These are phyloP conservation scores for Saprolegnia diclina DNA, from an alignment of 352 stramenopile genomes.

Conservation along the genomic window DNA sequence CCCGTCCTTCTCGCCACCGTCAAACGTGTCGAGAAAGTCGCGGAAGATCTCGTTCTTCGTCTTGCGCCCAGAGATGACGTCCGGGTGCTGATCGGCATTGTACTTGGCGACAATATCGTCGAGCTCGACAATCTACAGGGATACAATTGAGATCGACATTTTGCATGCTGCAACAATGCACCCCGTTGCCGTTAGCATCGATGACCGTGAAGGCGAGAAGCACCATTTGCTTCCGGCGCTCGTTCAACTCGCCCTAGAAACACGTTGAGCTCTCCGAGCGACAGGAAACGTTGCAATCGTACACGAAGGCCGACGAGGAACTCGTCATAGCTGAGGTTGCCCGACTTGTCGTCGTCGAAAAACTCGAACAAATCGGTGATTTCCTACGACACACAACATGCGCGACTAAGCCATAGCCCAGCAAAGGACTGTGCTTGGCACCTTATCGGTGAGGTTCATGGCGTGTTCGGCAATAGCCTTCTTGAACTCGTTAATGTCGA, in stretches of 20 bases:
- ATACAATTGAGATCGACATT: neutral
- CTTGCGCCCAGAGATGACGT: slow-evolving; percentile 67
- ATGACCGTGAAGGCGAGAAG: slow-evolving; percentile 70
- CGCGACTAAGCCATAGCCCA: neutral
- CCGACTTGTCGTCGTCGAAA: slow-evolving; percentile 77
- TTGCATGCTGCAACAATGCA: neutral
- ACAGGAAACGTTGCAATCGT: neutral
- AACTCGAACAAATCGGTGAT: slow-evolving; percentile 72
- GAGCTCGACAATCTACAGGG: slow-evolving; percentile 46
- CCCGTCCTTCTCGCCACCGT: slow-evolving; percentile 81
- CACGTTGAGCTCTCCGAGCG: neutral
- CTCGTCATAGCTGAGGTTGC: slow-evolving; percentile 78
- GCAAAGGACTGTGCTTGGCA: slow-evolving; percentile 24
- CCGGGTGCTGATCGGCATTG: slow-evolving; percentile 74
- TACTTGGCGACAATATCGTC: slow-evolving; percentile 75
- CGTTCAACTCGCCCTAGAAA: slow-evolving; percentile 63
- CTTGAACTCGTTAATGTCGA: slow-evolving; percentile 67
- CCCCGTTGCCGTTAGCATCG: slow-evolving; percentile 60
- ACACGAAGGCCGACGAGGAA: slow-evolving; percentile 70
- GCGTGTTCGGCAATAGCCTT: slow-evolving; percentile 70
- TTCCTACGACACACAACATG: slow-evolving; percentile 31
- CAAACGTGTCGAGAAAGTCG: slow-evolving; percentile 84
- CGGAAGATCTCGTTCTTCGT: slow-evolving; percentile 65
- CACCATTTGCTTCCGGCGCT: slow-evolving; percentile 66
- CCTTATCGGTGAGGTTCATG: slow-evolving; percentile 43